Conservation (phyloP, 2,329 filamentous ascomycete species). For the Epichloe gansuensis region DNA sequence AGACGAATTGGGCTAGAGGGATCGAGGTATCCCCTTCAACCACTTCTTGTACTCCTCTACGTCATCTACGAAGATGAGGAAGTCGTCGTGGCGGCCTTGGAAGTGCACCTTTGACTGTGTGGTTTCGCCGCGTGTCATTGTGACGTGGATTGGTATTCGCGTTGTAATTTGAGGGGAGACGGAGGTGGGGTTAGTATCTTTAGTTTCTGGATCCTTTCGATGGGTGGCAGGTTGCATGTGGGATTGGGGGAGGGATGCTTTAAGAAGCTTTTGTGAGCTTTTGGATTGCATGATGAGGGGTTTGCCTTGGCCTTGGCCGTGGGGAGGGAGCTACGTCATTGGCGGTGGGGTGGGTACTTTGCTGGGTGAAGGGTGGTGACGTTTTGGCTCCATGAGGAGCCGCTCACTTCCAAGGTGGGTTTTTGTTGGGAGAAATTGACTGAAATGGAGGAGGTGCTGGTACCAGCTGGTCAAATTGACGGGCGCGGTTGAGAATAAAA, state of each 20-base stretch:
- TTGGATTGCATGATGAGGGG: background rate
- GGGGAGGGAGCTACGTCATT: conserved; percentile 5
- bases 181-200: background rate
- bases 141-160: conserved; percentile 11
- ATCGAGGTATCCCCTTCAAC: conserved; percentile 62
- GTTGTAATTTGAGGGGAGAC: background rate
- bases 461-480: too few relatives aligned
- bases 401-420: background rate
- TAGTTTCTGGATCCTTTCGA: background rate
- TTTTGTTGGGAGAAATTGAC: too few relatives aligned
- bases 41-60: conserved; percentile 61
- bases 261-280: background rate
- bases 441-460: too few relatives aligned
- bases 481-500: too few relatives aligned
- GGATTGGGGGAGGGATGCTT: background rate
- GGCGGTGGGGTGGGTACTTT: background rate
- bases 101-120: conserved; percentile 69
- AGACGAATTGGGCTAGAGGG: conserved; percentile 74
- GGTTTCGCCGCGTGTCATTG: conserved; percentile 62
- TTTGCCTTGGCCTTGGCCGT: background rate
- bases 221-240: too few relatives aligned
- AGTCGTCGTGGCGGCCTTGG: conserved; percentile 57
- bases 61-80: conserved; percentile 48
- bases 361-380: background rate
- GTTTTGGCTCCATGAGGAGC: background rate